Base-by-base conservation (phyloP, 176 grass and related monocot genomes). In the Rhynchospora breviuscula region DNA sequence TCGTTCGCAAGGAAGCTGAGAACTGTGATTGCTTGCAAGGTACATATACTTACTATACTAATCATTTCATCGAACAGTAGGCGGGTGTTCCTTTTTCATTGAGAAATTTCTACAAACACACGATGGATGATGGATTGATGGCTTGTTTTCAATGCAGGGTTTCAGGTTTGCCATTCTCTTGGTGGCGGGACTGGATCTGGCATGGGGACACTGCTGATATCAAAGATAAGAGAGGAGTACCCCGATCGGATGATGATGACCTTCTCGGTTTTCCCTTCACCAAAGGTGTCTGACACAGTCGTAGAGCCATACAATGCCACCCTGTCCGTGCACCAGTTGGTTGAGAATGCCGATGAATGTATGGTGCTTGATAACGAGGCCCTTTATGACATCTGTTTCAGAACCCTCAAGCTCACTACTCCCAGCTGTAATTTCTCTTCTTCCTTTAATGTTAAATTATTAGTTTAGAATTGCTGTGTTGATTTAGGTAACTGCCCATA, bases 1-100 rank as follows among this genome's bases (percentile, higher is more conserved):
- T 97, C 54, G 94, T 97, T 5, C 90, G 92, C 71, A 97, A 97
- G 89, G 94, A 97, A 86, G 94, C 94, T 1, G 94, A 97, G 89
- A 97, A 97, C 78, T 97, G 94, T 31, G 91, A 97, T 65, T 97
- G 92, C 79, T 85, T 97, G 2, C 94, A 97, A 89, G 94, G 94
- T 97, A 89, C 59, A 45, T 73, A 0, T 81, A 0, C n/a, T 53
- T 8, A 19, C 26, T 48, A n/a, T 8, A 11, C n/a, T 18, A 64
- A 9, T 15, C 53, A 47, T 81, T 81, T 46, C 59, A 64, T 64
- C 79, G 23, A 48, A 81, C 59, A 64, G 40, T 64, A 49, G 59
- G 40, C 15, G 23, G 6, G 17, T 26, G 54, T 8, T 2, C 15
- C 1, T 63, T 81, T 63, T 6, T 79, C 13, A 8, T 81, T 64